Conservation (phyloP, 176 grass and related monocot species). For the Miscanthus lutarioriparius region DNA sequence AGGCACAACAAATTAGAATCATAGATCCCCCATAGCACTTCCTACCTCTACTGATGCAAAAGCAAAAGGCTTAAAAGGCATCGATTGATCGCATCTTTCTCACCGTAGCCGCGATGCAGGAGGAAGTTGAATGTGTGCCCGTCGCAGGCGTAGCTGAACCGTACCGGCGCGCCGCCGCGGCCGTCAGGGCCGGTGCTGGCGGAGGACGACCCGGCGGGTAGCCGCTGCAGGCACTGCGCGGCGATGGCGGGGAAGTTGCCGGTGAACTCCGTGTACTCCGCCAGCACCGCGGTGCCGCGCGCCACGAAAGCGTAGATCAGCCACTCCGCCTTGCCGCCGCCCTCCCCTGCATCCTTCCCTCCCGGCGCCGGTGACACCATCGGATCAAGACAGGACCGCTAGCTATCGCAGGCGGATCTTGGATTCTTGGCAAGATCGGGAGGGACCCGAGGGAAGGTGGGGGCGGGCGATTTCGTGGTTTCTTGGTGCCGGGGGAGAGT, state of each 20-base stretch:
- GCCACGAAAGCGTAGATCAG: conserved; percentile 95
- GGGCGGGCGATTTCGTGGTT: conserved; percentile 19
- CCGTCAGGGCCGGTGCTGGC: conserved; percentile 12
- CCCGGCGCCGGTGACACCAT: conserved; percentile 35
- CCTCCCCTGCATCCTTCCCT: conserved; percentile 27
- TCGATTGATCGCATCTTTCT: not conserved
- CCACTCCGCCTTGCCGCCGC: conserved; percentile 57
- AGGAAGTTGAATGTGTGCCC: conserved; percentile 91
- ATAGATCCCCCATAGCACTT: not conserved
- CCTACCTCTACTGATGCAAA: not conserved
- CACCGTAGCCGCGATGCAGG: conserved; percentile 77
- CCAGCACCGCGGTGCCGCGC: conserved; percentile 80
- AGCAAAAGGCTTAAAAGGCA: not conserved
- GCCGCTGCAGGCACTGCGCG: conserved; percentile 75
- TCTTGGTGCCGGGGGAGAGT: conserved; percentile 25
- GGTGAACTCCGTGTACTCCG: conserved; percentile 95
- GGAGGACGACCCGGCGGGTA: conserved; percentile 49
- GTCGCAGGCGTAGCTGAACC: conserved; percentile 88
- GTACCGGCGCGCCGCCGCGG: not conserved
- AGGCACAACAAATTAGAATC: not conserved
- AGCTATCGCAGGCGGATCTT: not conserved
- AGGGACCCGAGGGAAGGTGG: conserved; percentile 12
- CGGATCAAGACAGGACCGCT: conserved; percentile 3
- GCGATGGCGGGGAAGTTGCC: conserved; percentile 92
- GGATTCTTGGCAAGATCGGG: conserved; percentile 14